phyloP scores from a whole-genome alignment of 148 eudicot species.

The Silene uniflora region DNA sequence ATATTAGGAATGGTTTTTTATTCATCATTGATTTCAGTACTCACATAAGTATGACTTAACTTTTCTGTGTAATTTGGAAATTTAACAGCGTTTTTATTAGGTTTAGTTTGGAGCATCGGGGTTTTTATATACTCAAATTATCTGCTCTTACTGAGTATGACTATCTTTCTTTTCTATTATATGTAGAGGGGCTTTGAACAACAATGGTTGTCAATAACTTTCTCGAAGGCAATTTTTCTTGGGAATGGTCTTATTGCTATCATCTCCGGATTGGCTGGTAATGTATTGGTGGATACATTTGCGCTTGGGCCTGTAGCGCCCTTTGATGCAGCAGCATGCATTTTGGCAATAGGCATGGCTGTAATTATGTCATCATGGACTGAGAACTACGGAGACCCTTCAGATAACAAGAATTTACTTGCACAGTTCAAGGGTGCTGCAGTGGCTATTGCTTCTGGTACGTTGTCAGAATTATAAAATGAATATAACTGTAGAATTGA shows the following conservation, averaged over 20 bases:
- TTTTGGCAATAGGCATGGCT: constrained; percentile 97
- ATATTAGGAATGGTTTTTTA: neutral
- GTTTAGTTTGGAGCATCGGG: neutral
- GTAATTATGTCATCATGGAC: constrained; percentile 83
- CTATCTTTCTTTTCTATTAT: constrained; percentile 16
- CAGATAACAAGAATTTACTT: constrained; percentile 90
- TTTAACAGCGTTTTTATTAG: neutral
- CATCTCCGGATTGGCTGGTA: constrained; percentile 77
- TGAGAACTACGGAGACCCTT: constrained; percentile 94
- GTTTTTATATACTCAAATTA: neutral
- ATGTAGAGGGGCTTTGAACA: constrained; percentile 86
- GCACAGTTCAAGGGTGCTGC: constrained; percentile 94
- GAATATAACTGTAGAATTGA: neutral
- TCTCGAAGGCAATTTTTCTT: constrained; percentile 94
- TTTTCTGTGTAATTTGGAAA: neutral
- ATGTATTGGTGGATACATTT: constrained; percentile 73
- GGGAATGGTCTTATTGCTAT: constrained; percentile 96
- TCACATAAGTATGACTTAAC: neutral
- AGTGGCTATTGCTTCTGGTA: constrained; percentile 96
- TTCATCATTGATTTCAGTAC: neutral
- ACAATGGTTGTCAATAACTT: constrained; percentile 89
- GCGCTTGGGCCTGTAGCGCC: constrained; percentile 91
- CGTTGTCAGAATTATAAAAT: neutral
- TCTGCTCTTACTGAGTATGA: constrained; percentile 8
- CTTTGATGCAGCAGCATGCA: constrained; percentile 91